Conservation (phyloP, 768 basidiomycete genomes). For the Agaricus sinodeliciosus region DNA sequence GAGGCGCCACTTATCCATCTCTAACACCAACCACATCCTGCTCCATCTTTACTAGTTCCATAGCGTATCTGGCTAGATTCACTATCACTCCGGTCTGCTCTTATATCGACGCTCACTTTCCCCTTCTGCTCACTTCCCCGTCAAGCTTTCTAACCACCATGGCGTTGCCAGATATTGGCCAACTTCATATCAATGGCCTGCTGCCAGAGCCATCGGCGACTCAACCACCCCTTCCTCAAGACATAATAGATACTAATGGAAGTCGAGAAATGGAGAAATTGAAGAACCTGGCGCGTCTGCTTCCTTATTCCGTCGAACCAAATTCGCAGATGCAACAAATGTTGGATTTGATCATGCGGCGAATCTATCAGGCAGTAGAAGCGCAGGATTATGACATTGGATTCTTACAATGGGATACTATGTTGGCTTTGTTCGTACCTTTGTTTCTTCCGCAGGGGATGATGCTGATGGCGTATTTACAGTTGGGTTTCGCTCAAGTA, state of each 20-base stretch:
- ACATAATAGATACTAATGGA: constrained; percentile 22
- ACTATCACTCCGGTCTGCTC: too few relatives aligned
- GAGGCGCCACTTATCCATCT: not conserved
- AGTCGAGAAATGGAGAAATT: constrained; percentile 54
- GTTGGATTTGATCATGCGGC: constrained; percentile 65
- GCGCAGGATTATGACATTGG: constrained; percentile 82
- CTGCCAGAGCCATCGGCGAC: not conserved
- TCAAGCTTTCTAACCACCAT: constrained; percentile 16
- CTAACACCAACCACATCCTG: not conserved
- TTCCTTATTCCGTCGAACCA: constrained; percentile 77
- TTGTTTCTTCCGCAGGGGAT: constrained; percentile 2
- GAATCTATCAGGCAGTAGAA: constrained; percentile 66
- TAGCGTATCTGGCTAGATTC: too few relatives aligned
- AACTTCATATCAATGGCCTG: constrained; percentile 35
- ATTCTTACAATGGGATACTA: constrained; percentile 73
- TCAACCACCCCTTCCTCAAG: constrained; percentile 19
- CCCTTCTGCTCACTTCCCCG: constrained; percentile 11
- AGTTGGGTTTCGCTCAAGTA: constrained; percentile 81
- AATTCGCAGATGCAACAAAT: constrained; percentile 69
- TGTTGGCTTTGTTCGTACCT: constrained; percentile 57
- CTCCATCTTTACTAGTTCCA: not conserved
- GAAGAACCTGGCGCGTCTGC: constrained; percentile 50
- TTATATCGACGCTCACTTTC: too few relatives aligned
- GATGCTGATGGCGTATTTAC: constrained; percentile 6
- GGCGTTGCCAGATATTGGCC: constrained; percentile 43